phyloP scores from a whole-genome alignment of 2,329 filamentous ascomycete genomes.

The Fusarium nisikadoi region DNA sequence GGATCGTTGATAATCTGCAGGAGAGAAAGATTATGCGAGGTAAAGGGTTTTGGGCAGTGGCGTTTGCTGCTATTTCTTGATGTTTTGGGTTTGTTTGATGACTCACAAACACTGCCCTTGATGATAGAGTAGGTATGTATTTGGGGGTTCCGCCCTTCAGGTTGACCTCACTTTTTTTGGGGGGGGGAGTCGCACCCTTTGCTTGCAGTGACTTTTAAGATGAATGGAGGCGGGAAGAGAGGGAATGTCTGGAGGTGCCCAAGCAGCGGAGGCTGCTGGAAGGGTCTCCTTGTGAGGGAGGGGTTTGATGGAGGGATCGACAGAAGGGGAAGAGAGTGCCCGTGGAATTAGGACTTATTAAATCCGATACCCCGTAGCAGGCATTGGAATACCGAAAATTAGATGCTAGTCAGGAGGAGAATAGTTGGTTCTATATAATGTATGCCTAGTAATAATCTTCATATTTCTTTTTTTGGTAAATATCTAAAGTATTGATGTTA shows the following conservation, averaged over 20 bases:
- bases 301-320: slow-evolving; percentile 4
- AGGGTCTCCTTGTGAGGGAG: slow-evolving; percentile 7
- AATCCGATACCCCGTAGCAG: background rate
- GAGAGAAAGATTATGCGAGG: background rate
- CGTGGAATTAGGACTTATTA: background rate
- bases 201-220: background rate
- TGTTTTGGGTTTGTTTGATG: slow-evolving; percentile 11
- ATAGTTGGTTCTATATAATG: background rate
- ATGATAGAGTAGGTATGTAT: background rate
- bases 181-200: slow-evolving; percentile 17
- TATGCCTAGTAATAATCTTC: background rate
- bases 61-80: slow-evolving; percentile 12
- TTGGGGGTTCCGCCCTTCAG: slow-evolving; percentile 13
- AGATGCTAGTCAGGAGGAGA: background rate
- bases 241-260: background rate
- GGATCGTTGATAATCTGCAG: background rate
- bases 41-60: background rate
- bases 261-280: background rate
- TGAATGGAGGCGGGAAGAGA: background rate
- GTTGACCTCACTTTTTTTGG: slow-evolving; percentile 22
- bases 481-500: background rate
- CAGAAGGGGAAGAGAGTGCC: slow-evolving; percentile 10
- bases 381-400: background rate
- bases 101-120: slow-evolving; percentile 10
- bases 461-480: background rate